Evolutionary conservation across 352 stramenopile genomes (phyloP), one percentile per base, ranked within the genome.

Genomic region (Saprolegnia diclina): DNA sequence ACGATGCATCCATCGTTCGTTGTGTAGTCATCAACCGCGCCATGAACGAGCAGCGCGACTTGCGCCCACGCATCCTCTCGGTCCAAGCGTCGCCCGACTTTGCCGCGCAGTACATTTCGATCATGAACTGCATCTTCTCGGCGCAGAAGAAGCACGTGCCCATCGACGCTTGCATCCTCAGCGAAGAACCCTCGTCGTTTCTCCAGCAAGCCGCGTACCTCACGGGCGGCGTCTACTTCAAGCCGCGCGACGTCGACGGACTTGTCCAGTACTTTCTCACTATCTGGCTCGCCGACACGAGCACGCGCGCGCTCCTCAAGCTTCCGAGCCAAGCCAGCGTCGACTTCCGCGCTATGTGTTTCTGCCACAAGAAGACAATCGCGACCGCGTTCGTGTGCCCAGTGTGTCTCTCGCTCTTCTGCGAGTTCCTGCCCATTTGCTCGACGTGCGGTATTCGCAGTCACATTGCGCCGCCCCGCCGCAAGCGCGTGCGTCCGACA

Each of bases 71-170:
- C n/a, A 92, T 95, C 57, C 76, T 95, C 61, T 79, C 94, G 42
- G 72, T 95, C 53, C 86, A 95, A 61, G 90, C 89, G 64, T 89
- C 85, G 16, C 78, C 83, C 4, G 88, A 95, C 61, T 84, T 93
- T 62, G 89, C 88, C 46, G 79, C 85, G 73, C 86, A 94, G 72
- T 95, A 95, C 75, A 95, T 95, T 56, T 84, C 86, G 14, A 90
- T 94, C 74, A 95, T 95, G 88, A 95, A 95, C 70, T 83, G 78
- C 65, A 94, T 94, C 66, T 95, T 95, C 72, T 94, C 88, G 45
- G 88, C 88, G 0, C 86, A 95, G 69, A 95, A 95, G 75, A 92
- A 90, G 72, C 79, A 74, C 53, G 82, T 95, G 21, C 77, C 84
- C 24, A 83, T 95, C 19, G 88, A 95, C 65, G 83, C 86, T 18